Evolutionary conservation across 768 basidiomycete species (phyloP).

Genomic region (Dentipellis fragilis): DNA sequence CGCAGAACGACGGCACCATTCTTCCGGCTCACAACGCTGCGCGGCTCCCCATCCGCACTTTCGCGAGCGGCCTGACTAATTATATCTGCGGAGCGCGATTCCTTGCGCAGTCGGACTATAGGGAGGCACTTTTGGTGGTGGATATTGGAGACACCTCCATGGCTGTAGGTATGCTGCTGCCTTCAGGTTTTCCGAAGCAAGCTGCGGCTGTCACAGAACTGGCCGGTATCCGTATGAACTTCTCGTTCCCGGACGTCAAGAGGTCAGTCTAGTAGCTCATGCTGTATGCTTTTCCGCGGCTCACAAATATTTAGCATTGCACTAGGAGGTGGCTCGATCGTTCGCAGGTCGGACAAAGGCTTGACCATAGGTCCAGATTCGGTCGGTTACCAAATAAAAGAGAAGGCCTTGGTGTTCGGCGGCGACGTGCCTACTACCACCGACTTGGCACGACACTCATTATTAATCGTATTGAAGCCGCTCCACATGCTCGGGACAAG

Average conservation of each 20-base stretch:
- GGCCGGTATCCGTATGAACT: slow-evolving; percentile 51
- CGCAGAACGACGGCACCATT: slow-evolving; percentile 52
- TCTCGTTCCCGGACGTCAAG: slow-evolving; percentile 47
- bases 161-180: slow-evolving; percentile 52
- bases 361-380: slow-evolving; percentile 56
- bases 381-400: slow-evolving; percentile 44
- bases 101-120: slow-evolving; percentile 19
- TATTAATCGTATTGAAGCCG: too few relatives aligned
- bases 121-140: slow-evolving; percentile 38
- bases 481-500: too few relatives aligned
- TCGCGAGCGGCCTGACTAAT: slow-evolving; percentile 17
- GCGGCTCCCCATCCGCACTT: slow-evolving; percentile 52
- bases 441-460: too few relatives aligned
- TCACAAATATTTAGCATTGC: neutral
- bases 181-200: slow-evolving; percentile 51
- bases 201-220: slow-evolving; percentile 55
- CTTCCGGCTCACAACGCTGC: slow-evolving; percentile 40
- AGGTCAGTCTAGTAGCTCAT: slow-evolving; percentile 12
- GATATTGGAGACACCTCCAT: slow-evolving; percentile 62
- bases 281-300: neutral
- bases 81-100: slow-evolving; percentile 16
- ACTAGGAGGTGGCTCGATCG: neutral
- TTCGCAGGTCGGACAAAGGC: slow-evolving; percentile 17
- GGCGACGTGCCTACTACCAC: slow-evolving; percentile 37
- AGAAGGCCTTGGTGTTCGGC: slow-evolving; percentile 44